Evolutionary conservation across 129 eudicot genomes (phyloP).

Genomic region (Rutidosis leptorrhynchoides): DNA sequence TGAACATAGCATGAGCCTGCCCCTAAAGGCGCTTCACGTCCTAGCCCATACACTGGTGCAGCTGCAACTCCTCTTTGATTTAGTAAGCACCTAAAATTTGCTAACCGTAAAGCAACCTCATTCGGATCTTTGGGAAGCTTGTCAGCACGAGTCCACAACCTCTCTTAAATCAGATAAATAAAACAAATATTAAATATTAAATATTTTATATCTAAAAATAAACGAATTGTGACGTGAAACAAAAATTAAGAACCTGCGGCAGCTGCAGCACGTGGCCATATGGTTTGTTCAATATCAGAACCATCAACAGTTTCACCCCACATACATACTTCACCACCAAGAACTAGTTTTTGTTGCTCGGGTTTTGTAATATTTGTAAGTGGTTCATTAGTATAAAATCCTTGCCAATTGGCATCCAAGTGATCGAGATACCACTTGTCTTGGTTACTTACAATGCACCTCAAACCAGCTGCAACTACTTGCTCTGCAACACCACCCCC

Average conservation of each 20-base stretch:
- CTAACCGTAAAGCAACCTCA: constrained; percentile 49
- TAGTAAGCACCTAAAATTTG: constrained; percentile 75
- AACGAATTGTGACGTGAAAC: background rate
- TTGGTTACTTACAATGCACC: constrained; percentile 96
- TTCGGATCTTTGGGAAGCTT: constrained; percentile 62
- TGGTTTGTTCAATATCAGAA: constrained; percentile 80
- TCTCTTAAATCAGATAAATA: constrained; percentile 46
- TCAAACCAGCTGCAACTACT: constrained; percentile 71
- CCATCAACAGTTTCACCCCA: constrained; percentile 93
- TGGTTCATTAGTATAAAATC: constrained; percentile 72
- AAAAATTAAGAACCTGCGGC: constrained; percentile 67
- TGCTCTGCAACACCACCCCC: constrained; percentile 80
- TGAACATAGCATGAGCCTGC: constrained; percentile 84
- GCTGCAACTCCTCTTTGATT: constrained; percentile 97
- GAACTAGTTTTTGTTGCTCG: constrained; percentile 51
- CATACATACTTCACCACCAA: constrained; percentile 93
- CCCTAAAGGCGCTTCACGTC: constrained; percentile 56
- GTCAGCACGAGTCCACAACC: constrained; percentile 67
- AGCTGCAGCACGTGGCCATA: constrained; percentile 99
- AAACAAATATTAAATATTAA: background rate
- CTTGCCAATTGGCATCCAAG: constrained; percentile 60
- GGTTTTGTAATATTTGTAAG: constrained; percentile 67
- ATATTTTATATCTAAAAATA: background rate
- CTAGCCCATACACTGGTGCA: constrained; percentile 64
- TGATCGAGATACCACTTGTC: constrained; percentile 94